Base-by-base conservation (phyloP, 2,329 filamentous ascomycete genomes). In the Fusarium sp. region DNA sequence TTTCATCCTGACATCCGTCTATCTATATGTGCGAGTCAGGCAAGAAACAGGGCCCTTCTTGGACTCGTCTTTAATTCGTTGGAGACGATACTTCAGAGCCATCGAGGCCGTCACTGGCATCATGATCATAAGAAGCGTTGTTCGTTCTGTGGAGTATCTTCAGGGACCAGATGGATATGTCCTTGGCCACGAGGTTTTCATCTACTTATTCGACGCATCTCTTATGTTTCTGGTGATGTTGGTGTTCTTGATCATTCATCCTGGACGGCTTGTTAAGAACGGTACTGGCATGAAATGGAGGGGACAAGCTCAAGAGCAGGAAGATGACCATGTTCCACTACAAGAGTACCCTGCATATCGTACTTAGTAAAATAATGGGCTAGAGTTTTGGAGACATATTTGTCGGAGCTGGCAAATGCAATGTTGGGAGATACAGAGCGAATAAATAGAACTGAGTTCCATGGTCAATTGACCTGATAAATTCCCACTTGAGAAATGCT, bases 101-200 rank as follows among this genome's bases (percentile, higher is more conserved):
- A 72, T 80, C 1, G 78, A 79, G 40, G 42, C 63, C 4, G 73
- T 74, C 4, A 79, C 77, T 40, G 45, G 64, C 0, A 67, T 84
- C 8, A 84, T 86, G 52, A 74, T 83, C 19, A 70, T 84, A 7
- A 74, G 83, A 40, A 82, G 79, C 47, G 63, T 83, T 20, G 83
- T 84, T 50, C 77, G 83, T 8, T 78, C 83, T 3, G 62, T 84
- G 6, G 84, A 85, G 68, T 85, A 85, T 57, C 59, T 78, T 1
- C 76, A 81, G 60, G 82, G 82, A 2, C 76, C 79, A 9, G 70
- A 55, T 1, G 82, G 81, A 0, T 81, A 78, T 10, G 65, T 83
- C 0, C 76, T 83, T 42, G 75, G 73, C 3, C 77, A 81, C 34
- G 81, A 83, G 64, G 66, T 72, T 1, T 80, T 76, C 34, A 69